Base-by-base conservation (phyloP, 768 basidiomycete genomes). In the Trametes gibbosa region DNA sequence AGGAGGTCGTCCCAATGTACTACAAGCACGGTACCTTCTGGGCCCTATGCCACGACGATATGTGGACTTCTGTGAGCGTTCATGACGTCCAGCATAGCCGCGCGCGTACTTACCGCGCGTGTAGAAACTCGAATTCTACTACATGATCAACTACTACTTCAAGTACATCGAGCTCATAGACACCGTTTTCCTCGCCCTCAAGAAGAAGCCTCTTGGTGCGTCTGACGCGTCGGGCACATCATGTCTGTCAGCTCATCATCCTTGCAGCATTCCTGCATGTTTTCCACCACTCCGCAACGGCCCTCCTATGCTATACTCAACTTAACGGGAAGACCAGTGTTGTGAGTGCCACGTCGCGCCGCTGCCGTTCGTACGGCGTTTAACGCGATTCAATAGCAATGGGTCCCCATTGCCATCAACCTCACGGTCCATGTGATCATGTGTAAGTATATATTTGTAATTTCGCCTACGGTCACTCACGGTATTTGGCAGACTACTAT, bases 81-180 rank as follows among this genome's bases (percentile, higher is more conserved):
- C 37, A 42, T 10, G 21, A 46, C 53, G 17, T 45, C 53, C 14
- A 37, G 41, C 46, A 53, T 19, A 39, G 48, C 32, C 5, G 12
- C 17, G 43, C 50, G 51, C 27, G 52, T 50, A 14, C 24, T 61
- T 32, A 60, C 35, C 35, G 46, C 10, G 34, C 35, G 14, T 48
- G 19, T 68, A 97, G 95, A 84, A 83, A 72, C 80, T 98, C 73
- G 90, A 98, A 77, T 89, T 95, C 69, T 98, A 92, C 79, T 98
- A 99, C 79, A 94, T 98, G 81, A 81, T 98, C 80, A 99, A 99
- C 79, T 99, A 98, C 78, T 95, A 88, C 76, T 92, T 97, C 84
- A 98, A 98, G 73, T 98, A 98, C 74, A 77, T 97, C 63, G 97
- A 99, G 76, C 84, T 98, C 59, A 73, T 96, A 63, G 97, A 98